Evolutionary conservation across 306 rosid genomes (phyloP).

Genomic region (Prunus kanzakura): DNA sequence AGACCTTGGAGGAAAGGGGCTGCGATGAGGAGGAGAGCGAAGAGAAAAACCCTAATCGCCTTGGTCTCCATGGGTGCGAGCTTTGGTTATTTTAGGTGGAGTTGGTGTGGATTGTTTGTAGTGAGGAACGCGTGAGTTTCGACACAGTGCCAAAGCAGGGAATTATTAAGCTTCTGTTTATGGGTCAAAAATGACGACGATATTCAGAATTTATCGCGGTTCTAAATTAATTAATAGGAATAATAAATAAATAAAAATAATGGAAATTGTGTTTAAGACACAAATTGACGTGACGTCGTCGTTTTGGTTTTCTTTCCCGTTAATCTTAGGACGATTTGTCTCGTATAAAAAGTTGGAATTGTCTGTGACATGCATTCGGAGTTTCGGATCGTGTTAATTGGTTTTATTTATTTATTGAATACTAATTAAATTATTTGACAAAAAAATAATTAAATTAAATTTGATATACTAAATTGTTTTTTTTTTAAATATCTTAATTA

Average conservation of each 20-base stretch:
- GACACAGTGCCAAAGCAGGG: background rate
- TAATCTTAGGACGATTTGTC: too few species aligned
- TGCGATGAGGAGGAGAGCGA: conserved; percentile 65
- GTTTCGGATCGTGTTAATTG: too few species aligned
- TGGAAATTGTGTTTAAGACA: background rate
- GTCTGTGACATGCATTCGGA: too few species aligned
- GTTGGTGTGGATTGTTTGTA: background rate
- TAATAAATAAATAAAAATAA: too few species aligned
- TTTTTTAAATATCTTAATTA: too few species aligned
- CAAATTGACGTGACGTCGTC: background rate
- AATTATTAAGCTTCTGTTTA: background rate
- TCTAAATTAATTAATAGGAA: background rate
- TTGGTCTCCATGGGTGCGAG: conserved; percentile 49
- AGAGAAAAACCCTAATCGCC: conserved; percentile 45
- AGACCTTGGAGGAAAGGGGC: conserved; percentile 76
- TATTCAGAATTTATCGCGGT: background rate
- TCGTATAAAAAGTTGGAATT: too few species aligned
- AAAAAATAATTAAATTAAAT: too few species aligned
- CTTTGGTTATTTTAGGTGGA: conserved; percentile 17
- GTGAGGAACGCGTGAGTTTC: background rate
- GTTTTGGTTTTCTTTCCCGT: too few species aligned
- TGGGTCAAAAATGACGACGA: conserved; percentile 5
- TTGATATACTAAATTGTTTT: too few species aligned
- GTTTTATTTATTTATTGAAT: too few species aligned
- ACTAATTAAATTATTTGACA: too few species aligned